Conservation (phyloP, 2,329 filamentous ascomycete species). For the Pseudonectria buxi region DNA sequence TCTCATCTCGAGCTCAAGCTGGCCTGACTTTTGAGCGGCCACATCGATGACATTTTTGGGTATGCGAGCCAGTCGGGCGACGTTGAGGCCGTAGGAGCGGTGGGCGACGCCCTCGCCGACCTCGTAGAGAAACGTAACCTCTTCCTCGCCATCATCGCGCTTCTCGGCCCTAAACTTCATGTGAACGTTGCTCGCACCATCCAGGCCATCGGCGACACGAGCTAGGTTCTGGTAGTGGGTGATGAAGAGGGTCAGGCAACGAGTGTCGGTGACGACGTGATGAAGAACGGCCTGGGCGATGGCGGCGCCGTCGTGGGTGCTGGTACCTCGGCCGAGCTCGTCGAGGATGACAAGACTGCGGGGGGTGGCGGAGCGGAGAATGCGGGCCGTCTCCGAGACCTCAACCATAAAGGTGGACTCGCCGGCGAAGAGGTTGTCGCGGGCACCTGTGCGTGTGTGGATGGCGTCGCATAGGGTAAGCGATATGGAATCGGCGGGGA, state of each 20-base stretch:
- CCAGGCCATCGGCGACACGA: conserved; percentile 60
- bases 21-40: conserved; percentile 69
- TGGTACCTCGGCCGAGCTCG: conserved; percentile 88
- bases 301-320: conserved; percentile 91
- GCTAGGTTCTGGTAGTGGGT: conserved; percentile 92
- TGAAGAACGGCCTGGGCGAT: conserved; percentile 90
- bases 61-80: conserved; percentile 77
- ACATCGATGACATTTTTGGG: conserved; percentile 70
- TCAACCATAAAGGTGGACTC: conserved; percentile 99
- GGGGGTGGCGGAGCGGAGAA: conserved; percentile 81
- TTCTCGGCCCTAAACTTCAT: conserved; percentile 68
- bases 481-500: conserved; percentile 67
- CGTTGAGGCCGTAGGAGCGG: conserved; percentile 89
- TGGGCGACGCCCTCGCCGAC: conserved; percentile 87
- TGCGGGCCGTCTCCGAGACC: conserved; percentile 83
- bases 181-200: conserved; percentile 77
- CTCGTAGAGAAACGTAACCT: conserved; percentile 93
- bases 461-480: conserved; percentile 86
- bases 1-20: conserved; percentile 70
- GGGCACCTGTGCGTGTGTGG: conserved; percentile 91
- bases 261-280: conserved; percentile 67
- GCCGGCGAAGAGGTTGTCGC: conserved; percentile 90
- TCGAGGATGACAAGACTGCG: conserved; percentile 86
- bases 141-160: conserved; percentile 50
- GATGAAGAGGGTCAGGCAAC: conserved; percentile 85